These are phyloP conservation scores for Penicillium cosmopolitanum DNA, from an alignment of 495 filamentous ascomycete species.

Conservation along the genomic window DNA sequence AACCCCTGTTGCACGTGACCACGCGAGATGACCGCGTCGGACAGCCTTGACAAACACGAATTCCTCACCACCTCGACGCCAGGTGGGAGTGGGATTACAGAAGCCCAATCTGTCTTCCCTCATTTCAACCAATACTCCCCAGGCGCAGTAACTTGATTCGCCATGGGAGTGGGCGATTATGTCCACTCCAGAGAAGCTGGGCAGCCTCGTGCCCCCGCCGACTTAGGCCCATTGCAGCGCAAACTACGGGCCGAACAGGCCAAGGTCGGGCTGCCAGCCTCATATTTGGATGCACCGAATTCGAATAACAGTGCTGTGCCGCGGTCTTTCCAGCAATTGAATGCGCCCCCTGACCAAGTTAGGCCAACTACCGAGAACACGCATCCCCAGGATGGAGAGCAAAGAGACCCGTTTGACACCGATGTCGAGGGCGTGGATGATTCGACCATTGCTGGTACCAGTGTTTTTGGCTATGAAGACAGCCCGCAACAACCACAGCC, in stretches of 20 bases:
- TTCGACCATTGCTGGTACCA: conserved; percentile 49
- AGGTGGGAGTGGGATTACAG: not conserved
- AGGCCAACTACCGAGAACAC: conserved; percentile 17
- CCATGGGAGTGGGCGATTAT: conserved; percentile 52
- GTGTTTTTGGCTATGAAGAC: conserved; percentile 42
- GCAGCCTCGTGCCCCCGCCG: conserved; percentile 34
- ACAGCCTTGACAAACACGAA: conserved; percentile 9
- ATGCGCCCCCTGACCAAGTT: conserved; percentile 16
- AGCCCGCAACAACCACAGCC: conserved; percentile 26
- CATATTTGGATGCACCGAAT: conserved; percentile 25
- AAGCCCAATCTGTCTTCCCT: not conserved
- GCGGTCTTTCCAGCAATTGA: conserved; percentile 25
- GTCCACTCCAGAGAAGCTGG: conserved; percentile 46
- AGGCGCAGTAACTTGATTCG: conserved; percentile 9
- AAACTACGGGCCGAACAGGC: conserved; percentile 43
- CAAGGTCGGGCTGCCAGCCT: conserved; percentile 37
- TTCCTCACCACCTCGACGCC: conserved; percentile 11
- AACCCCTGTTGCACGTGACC: conserved; percentile 40
- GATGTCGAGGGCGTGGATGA: conserved; percentile 52
- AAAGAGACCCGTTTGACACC: conserved; percentile 48
- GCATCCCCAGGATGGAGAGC: conserved; percentile 22
- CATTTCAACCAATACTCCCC: not conserved
- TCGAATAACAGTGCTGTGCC: conserved; percentile 21
- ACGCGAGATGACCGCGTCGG: conserved; percentile 36
- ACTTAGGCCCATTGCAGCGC: conserved; percentile 33